A percentile compares a stretch with the other conserved stretches of the same genome.
Evolutionary conservation across 257 asterid species (phyloP).

Genomic region (Nicotiana sylvestris): DNA sequence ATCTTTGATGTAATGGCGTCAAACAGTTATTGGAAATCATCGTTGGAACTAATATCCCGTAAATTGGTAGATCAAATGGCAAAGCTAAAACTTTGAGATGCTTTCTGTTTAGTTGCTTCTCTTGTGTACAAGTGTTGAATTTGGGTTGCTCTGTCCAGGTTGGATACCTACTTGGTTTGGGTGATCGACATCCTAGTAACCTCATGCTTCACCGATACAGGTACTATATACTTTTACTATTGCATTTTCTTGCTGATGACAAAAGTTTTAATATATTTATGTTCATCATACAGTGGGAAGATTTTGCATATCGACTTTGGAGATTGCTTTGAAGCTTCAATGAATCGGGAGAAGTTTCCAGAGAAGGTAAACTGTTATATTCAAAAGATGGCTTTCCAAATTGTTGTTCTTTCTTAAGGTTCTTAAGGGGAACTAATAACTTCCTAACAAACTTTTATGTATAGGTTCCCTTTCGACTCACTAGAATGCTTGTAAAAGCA

Average conservation of each 20-base stretch:
- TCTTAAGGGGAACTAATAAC: slow-evolving; percentile 3
- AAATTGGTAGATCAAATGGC: neutral
- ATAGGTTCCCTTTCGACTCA: slow-evolving; percentile 98
- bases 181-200: slow-evolving; percentile 99
- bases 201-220: slow-evolving; percentile 97
- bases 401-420: neutral
- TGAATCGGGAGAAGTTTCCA: slow-evolving; percentile 98
- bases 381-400: neutral
- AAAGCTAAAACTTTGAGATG: neutral
- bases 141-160: slow-evolving; percentile 50
- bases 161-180: slow-evolving; percentile 95
- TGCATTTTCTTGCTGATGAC: neutral
- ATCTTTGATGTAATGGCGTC: neutral
- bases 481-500: slow-evolving; percentile 99
- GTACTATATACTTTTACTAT: slow-evolving; percentile 27
- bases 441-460: slow-evolving; percentile 18
- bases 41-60: neutral
- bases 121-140: neutral
- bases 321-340: slow-evolving; percentile 99
- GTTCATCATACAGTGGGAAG: slow-evolving; percentile 67
- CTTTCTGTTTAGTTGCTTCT: slow-evolving; percentile 6
- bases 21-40: neutral
- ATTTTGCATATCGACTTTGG: slow-evolving; percentile 97
- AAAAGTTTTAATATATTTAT: slow-evolving; percentile 15
- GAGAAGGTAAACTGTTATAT: slow-evolving; percentile 62